Percentiles rank a stretch among this genome's conserved stretches.
phyloP scores from a whole-genome alignment of 306 rosid genomes.

The Vachellia pachyceras region DNA sequence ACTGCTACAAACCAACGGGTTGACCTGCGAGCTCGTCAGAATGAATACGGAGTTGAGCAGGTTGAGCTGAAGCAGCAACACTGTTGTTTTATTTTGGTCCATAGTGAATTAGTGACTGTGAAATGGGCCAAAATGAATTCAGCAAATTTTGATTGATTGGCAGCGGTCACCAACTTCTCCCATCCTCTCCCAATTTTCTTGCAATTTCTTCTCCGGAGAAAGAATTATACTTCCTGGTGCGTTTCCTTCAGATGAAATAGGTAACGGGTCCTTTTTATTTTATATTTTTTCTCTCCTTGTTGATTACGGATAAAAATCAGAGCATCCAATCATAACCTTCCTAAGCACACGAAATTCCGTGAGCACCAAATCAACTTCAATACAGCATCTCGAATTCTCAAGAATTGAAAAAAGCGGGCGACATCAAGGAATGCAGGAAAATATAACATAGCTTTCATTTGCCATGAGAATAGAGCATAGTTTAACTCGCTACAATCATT shows the following conservation, averaged over 20 bases:
- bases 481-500: slow-evolving; percentile 30
- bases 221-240: background rate
- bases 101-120: background rate
- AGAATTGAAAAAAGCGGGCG: background rate
- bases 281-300: background rate
- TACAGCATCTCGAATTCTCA: too few relatives aligned
- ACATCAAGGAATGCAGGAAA: slow-evolving; percentile 25
- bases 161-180: background rate
- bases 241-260: too few relatives aligned
- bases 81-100: too few relatives aligned
- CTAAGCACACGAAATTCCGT: background rate
- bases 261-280: too few relatives aligned
- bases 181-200: too few relatives aligned
- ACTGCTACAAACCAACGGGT: background rate
- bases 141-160: background rate
- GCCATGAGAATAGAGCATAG: slow-evolving; percentile 25
- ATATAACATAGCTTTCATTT: background rate
- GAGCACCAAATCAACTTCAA: too few relatives aligned
- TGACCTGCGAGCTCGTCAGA: background rate
- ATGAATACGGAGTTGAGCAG: background rate
- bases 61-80: background rate
- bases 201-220: background rate
- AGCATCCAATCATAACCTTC: background rate
- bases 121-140: background rate
- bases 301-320: background rate